Evolutionary conservation across 345 rosid species (phyloP), one percentile per base, ranked within the genome.

Genomic region (Raphanus sativus): DNA sequence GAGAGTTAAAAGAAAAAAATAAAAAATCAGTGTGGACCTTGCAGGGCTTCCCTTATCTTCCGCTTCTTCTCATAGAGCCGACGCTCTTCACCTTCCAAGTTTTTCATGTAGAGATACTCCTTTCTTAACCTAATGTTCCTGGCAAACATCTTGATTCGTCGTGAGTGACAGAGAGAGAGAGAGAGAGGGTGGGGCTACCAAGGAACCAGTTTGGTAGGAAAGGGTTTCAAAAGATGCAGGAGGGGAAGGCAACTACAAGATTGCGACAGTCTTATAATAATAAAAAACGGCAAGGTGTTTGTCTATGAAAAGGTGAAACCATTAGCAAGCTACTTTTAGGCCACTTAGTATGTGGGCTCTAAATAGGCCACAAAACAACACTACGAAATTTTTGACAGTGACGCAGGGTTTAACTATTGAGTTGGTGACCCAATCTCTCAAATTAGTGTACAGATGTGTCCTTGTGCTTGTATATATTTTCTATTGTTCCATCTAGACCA

Each of bases 21-120:
- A 5, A 67, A 33, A 24, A 6, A 50, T 59, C n/a, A 33, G 9
- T 11, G 1, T 11, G 1, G 40, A 90, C 98, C 98, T 76, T 86
- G 87, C 3, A 94, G 81, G 17, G 98, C 98, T 86, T 94, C 88
- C 72, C 81, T 86, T 69, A 92, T 90, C 86, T 88, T 88, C 64
- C 88, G 91, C 79, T 94, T 94, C 81, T 92, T 88, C 82, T 89
- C 94, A 62, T 90, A 92, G 30, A 83, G 83, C 76, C 66, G 59
- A 45, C 94, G 87, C 77, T 92, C 98, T 73, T 92, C 91, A 62
- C 98, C 95, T 85, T 94, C 98, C 82, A 94, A 86, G 78, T 84
- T 94, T 76, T 94, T 94, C 78, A 91, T 75, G 83, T 90, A 94
- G 79, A 94, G 65, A 81, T 89, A 94, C 80, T 94, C 98, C 54